Evolutionary conservation across 805 yeast species (phyloP).

Genomic region (Suhomyces sp.): DNA sequence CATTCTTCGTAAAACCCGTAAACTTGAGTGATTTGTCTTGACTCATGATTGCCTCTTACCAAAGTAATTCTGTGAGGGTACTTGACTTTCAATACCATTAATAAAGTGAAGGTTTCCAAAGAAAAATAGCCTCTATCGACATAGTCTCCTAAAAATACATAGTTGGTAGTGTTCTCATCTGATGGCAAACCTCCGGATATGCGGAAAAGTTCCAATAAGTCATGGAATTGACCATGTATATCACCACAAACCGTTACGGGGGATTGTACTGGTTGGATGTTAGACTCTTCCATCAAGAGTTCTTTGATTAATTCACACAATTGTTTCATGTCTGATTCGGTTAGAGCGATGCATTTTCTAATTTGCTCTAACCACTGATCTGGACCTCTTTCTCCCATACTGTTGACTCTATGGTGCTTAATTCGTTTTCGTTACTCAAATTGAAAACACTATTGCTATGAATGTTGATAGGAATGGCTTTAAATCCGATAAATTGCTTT

Average conservation of each 20-base stretch:
- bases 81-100: conserved; percentile 90
- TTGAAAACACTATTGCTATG: neutral
- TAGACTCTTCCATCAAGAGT: conserved; percentile 91
- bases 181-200: conserved; percentile 91
- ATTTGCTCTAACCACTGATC: conserved; percentile 96
- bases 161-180: conserved; percentile 59
- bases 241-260: conserved; percentile 98
- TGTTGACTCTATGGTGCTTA: neutral
- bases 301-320: conserved; percentile 94
- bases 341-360: conserved; percentile 81
- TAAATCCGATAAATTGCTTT: neutral
- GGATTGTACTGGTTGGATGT: conserved; percentile 87
- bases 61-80: conserved; percentile 82
- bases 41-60: conserved; percentile 97
- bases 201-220: conserved; percentile 82
- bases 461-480: neutral
- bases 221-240: conserved; percentile 98
- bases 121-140: conserved; percentile 98
- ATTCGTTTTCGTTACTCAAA: neutral
- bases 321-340: conserved; percentile 94
- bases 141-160: conserved; percentile 90
- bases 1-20: conserved; percentile 98
- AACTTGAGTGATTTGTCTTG: conserved; percentile 97
- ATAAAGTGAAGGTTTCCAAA: conserved; percentile 86
- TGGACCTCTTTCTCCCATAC: conserved; percentile 76